Evolutionary conservation across 169 alveolate species (phyloP).

Genomic region (Amoebophrya sp.): DNA sequence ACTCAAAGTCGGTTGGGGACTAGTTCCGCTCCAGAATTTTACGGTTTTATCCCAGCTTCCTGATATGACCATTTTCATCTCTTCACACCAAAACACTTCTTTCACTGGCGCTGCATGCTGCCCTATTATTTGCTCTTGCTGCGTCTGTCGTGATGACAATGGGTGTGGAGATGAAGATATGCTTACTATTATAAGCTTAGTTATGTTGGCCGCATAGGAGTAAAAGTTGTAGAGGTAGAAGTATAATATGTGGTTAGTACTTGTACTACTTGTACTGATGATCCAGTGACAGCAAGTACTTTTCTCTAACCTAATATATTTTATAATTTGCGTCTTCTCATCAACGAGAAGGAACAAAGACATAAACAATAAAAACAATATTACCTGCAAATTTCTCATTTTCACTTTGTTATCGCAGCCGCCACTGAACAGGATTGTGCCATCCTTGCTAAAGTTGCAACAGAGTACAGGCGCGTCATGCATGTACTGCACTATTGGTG

Average conservation of each 20-base stretch:
- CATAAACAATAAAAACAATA: background rate
- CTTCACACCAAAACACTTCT: constrained; percentile 55
- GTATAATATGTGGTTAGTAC: background rate
- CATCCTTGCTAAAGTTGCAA: constrained; percentile 55
- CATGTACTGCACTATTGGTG: constrained; percentile 31
- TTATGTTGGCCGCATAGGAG: background rate
- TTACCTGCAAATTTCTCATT: constrained; percentile 39
- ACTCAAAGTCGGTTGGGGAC: background rate
- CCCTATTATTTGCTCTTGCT: constrained; percentile 25
- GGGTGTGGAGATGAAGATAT: background rate
- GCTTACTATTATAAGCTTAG: background rate
- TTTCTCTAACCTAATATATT: constrained; percentile 33
- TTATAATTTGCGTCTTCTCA: background rate
- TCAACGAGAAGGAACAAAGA: background rate
- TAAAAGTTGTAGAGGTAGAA: background rate
- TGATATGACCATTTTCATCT: constrained; percentile 56
- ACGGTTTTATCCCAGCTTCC: constrained; percentile 60
- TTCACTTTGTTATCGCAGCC: constrained; percentile 59
- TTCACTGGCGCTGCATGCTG: constrained; percentile 50
- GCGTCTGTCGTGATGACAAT: background rate
- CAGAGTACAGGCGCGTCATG: constrained; percentile 59
- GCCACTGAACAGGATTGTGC: constrained; percentile 55
- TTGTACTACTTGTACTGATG: constrained; percentile 34
- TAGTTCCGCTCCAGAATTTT: constrained; percentile 42
- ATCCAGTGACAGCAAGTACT: constrained; percentile 42